Evolutionary conservation across 371 early-diverging fungal species (phyloP).

Genomic region (Mucor plumbeus): DNA sequence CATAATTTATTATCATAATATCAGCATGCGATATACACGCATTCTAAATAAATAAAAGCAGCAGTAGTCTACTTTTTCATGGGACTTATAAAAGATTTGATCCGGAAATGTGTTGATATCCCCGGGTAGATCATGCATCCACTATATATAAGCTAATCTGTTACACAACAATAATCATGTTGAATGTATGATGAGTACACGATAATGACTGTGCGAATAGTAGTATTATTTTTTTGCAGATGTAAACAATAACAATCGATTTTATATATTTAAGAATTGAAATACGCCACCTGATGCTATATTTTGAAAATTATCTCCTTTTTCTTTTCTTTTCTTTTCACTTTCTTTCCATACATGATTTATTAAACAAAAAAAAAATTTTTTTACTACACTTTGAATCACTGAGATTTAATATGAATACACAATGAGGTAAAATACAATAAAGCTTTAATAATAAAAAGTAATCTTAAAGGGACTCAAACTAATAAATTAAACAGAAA

Average conservation of each 20-base stretch:
- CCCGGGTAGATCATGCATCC: not conserved
- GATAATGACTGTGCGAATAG: conserved; percentile 2
- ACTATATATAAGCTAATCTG: not conserved
- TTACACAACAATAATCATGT: not conserved
- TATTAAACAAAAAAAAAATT: not conserved
- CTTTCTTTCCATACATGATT: not conserved
- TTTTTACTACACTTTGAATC: not conserved
- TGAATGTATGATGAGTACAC: not conserved
- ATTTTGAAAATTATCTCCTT: not conserved
- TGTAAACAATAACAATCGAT: conserved; percentile 4
- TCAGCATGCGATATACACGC: not conserved
- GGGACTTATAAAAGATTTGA: not conserved
- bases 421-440: not conserved
- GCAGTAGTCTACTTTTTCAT: not conserved
- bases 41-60: not conserved
- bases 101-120: not conserved
- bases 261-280: not conserved
- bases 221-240: not conserved
- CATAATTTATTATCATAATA: not conserved
- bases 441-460: not conserved
- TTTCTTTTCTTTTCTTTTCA: not conserved
- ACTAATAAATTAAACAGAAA: not conserved
- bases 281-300: conserved; percentile 1
- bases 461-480: no score
- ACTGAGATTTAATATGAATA: not conserved